Conservation (phyloP, 2,329 filamentous ascomycete species). For the Cladosporium sphaerospermum region DNA sequence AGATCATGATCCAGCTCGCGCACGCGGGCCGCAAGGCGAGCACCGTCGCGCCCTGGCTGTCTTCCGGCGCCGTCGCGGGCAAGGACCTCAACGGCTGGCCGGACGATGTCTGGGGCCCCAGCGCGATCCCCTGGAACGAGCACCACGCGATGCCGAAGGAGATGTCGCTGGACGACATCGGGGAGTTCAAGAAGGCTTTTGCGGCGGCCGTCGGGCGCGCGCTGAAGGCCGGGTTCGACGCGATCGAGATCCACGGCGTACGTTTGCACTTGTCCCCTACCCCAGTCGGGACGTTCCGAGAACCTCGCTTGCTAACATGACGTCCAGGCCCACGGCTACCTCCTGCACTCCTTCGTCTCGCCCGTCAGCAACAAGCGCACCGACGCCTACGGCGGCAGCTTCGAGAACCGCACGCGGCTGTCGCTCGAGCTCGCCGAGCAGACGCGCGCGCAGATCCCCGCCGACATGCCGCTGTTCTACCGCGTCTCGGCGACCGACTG, state of each 20-base stretch:
- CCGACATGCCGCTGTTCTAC: slow-evolving; percentile 64
- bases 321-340: slow-evolving; percentile 68
- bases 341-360: slow-evolving; percentile 64
- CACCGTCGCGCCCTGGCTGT: slow-evolving; percentile 59
- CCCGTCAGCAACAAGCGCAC: slow-evolving; percentile 64
- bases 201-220: slow-evolving; percentile 53
- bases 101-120: slow-evolving; percentile 49
- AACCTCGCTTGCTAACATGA: slow-evolving; percentile 36
- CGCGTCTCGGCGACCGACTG: slow-evolving; percentile 71
- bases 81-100: slow-evolving; percentile 48
- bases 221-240: slow-evolving; percentile 61
- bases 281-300: neutral
- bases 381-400: slow-evolving; percentile 61
- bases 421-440: slow-evolving; percentile 43
- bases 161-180: slow-evolving; percentile 64
- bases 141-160: slow-evolving; percentile 58
- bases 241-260: slow-evolving; percentile 70
- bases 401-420: slow-evolving; percentile 66
- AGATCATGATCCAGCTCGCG: slow-evolving; percentile 71
- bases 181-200: slow-evolving; percentile 57
- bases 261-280: neutral
- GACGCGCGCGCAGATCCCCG: slow-evolving; percentile 56
- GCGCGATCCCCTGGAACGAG: slow-evolving; percentile 56
- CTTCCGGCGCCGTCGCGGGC: slow-evolving; percentile 47
- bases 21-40: slow-evolving; percentile 67